Evolutionary conservation across 2,329 filamentous ascomycete species (phyloP).

Genomic region (Dactylellina parvicollis): DNA sequence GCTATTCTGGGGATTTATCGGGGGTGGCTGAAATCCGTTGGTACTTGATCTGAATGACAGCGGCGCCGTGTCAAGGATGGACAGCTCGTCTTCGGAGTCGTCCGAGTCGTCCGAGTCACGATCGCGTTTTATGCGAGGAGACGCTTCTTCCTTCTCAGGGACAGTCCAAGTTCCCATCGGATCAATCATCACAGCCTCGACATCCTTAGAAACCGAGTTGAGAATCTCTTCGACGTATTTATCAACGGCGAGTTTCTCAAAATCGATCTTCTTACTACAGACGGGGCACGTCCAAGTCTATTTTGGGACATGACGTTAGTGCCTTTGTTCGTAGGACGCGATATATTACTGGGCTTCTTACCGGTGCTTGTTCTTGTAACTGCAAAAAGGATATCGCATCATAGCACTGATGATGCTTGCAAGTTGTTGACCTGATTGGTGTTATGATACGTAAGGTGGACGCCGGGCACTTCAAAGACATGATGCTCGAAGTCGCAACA

Average conservation of each 20-base stretch:
- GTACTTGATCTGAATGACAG: conserved; percentile 54
- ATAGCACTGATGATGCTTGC: conserved; percentile 93
- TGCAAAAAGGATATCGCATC: conserved; percentile 92
- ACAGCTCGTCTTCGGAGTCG: conserved; percentile 44
- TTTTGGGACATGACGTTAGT: not conserved
- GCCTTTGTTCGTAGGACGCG: not conserved
- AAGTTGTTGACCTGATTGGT: conserved; percentile 81
- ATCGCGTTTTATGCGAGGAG: conserved; percentile 42
- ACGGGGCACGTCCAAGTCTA: conserved; percentile 92
- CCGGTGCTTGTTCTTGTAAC: conserved; percentile 89
- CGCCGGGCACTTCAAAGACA: conserved; percentile 92
- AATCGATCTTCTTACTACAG: conserved; percentile 84
- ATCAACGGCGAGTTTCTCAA: conserved; percentile 84
- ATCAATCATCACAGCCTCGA: conserved; percentile 89
- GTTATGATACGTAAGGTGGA: conserved; percentile 83
- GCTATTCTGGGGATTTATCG: conserved; percentile 35
- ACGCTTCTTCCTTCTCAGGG: conserved; percentile 58
- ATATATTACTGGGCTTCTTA: conserved; percentile 13
- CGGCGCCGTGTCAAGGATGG: conserved; percentile 54
- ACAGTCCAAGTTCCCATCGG: conserved; percentile 81
- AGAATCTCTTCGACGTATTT: conserved; percentile 93
- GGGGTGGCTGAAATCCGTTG: conserved; percentile 58
- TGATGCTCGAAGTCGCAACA: conserved; percentile 82
- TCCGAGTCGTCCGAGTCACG: conserved; percentile 16
- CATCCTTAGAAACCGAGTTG: conserved; percentile 72